These are phyloP conservation scores for Candida methanosorbosa DNA, from an alignment of 805 yeast genomes.

Conservation along the genomic window DNA sequence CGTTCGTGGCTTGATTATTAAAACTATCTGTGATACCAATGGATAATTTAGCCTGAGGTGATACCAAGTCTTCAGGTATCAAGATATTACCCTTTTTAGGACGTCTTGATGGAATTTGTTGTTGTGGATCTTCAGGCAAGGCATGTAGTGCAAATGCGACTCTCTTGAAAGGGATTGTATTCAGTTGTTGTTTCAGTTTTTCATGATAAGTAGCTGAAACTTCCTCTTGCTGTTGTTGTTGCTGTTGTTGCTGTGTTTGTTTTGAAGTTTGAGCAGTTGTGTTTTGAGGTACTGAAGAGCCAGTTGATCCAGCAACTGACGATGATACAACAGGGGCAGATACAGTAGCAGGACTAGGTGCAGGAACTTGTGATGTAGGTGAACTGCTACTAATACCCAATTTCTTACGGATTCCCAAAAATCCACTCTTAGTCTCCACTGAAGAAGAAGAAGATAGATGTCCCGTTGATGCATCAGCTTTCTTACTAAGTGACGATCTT, in stretches of 20 bases:
- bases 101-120: constrained; percentile 49
- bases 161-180: constrained; percentile 29
- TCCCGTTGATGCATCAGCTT: too few relatives aligned
- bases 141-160: constrained; percentile 44
- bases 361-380: constrained; percentile 17
- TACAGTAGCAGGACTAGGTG: neutral
- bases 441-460: neutral
- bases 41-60: constrained; percentile 55
- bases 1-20: constrained; percentile 20
- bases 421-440: constrained; percentile 7
- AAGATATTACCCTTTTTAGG: constrained; percentile 47
- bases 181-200: constrained; percentile 8
- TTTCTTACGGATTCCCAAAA: constrained; percentile 12
- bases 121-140: constrained; percentile 46
- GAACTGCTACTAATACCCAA: constrained; percentile 3
- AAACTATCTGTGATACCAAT: constrained; percentile 56
- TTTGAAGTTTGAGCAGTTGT: neutral
- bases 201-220: neutral
- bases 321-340: neutral
- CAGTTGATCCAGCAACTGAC: neutral
- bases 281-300: neutral
- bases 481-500: neutral
- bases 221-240: constrained; percentile 7
- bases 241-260: neutral
- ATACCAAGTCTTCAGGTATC: constrained; percentile 58